A percentile compares a stretch with the other conserved stretches of the same genome.
phyloP scores from a whole-genome alignment of 208 protist species.

The Leishmania major region DNA sequence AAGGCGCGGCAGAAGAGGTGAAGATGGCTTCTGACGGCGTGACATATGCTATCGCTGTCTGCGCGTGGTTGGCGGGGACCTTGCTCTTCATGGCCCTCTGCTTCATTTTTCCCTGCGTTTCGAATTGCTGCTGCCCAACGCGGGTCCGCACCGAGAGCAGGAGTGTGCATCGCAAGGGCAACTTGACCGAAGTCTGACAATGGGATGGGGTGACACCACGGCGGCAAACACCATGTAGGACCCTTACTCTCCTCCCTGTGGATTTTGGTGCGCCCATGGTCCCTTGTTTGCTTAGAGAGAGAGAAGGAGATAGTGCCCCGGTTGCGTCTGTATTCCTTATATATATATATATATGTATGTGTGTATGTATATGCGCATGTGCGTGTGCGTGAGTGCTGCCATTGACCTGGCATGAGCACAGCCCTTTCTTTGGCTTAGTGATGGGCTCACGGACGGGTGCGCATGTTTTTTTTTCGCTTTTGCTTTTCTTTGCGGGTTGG shows the following conservation, averaged over 20 bases:
- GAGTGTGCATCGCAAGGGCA: slow-evolving; percentile 29
- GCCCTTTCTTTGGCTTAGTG: background rate
- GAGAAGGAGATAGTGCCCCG: no score
- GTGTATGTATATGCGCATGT: background rate
- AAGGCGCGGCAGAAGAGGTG: background rate
- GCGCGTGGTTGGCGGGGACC: slow-evolving; percentile 45
- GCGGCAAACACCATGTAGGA: background rate
- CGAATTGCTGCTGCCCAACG: slow-evolving; percentile 37
- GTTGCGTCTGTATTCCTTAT: no score
- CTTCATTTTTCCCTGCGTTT: slow-evolving; percentile 50
- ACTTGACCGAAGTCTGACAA: slow-evolving; percentile 19
- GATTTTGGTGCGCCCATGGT: background rate
- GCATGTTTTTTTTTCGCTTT: background rate
- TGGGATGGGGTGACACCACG: background rate
- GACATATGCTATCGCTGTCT: slow-evolving; percentile 50
- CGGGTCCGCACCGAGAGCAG: background rate
- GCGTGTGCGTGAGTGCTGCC: background rate
- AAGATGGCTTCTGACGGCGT: slow-evolving; percentile 29
- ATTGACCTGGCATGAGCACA: background rate
- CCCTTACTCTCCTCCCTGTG: background rate
- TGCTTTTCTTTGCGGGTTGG: background rate
- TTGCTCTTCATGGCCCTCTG: slow-evolving; percentile 52
- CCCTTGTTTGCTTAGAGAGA: background rate
- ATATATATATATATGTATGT: background rate
- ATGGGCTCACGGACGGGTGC: background rate